phyloP scores from a whole-genome alignment of 257 asterid genomes.

The Solanum piurae region DNA sequence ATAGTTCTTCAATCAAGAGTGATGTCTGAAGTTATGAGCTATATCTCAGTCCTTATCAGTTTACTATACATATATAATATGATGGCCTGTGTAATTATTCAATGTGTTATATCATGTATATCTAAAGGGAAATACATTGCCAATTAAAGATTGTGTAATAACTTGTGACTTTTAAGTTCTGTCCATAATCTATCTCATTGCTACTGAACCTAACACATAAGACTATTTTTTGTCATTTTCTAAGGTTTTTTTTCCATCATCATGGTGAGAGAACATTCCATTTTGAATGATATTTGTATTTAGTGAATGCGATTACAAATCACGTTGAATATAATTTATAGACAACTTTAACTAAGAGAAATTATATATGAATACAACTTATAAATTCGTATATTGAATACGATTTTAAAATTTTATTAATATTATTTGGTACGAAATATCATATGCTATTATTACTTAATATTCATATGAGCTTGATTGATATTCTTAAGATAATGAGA shows the following conservation, averaged over 20 bases:
- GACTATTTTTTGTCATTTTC: not conserved
- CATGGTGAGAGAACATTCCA: not conserved
- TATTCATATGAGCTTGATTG: too few species aligned
- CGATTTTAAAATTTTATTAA: not conserved
- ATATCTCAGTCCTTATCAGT: not conserved
- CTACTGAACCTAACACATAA: not conserved
- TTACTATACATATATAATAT: not conserved
- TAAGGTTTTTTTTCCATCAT: not conserved
- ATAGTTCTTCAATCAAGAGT: constrained; percentile 3
- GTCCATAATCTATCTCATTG: not conserved
- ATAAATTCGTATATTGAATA: too few species aligned
- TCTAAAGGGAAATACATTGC: not conserved
- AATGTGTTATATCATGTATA: not conserved
- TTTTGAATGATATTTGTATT: not conserved
- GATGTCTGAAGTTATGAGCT: not conserved
- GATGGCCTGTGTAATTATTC: not conserved
- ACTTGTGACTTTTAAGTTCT: not conserved
- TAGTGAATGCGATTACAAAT: not conserved
- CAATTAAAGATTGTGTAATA: not conserved
- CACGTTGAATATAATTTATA: too few species aligned
- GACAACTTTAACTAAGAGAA: too few species aligned
- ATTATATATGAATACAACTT: not conserved
- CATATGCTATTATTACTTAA: too few species aligned
- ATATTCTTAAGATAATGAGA: too few species aligned
- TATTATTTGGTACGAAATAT: not conserved